phyloP scores from a whole-genome alignment of 768 basidiomycete genomes.

The Boletus edulis region DNA sequence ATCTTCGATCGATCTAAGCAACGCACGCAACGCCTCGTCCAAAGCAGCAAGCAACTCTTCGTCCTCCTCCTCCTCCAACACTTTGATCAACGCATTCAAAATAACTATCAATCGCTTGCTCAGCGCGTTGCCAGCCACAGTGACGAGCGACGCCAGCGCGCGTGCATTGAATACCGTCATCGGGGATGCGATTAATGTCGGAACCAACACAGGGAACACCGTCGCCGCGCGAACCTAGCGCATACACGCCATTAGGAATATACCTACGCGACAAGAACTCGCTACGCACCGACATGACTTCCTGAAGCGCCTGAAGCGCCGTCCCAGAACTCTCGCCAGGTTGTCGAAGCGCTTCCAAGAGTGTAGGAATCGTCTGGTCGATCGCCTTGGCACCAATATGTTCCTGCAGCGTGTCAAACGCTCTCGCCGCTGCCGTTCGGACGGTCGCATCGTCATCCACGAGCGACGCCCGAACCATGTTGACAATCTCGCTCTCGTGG shows the following conservation, averaged over 20 bases:
- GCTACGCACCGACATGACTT: conserved; percentile 83
- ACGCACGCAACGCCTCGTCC: conserved; percentile 68
- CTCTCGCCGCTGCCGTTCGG: conserved; percentile 83
- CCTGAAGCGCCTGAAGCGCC: conserved; percentile 86
- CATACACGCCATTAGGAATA: not conserved
- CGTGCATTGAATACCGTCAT: conserved; percentile 96
- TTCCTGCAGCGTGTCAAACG: conserved; percentile 92
- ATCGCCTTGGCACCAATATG: conserved; percentile 88
- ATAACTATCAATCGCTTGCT: conserved; percentile 81
- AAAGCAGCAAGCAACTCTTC: conserved; percentile 72
- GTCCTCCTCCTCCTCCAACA: conserved; percentile 64
- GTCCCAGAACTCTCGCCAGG: conserved; percentile 95
- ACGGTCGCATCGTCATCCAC: conserved; percentile 88
- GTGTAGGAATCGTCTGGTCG: conserved; percentile 93
- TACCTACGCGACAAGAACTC: not conserved
- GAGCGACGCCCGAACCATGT: conserved; percentile 77
- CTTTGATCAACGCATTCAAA: conserved; percentile 74
- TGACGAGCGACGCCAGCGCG: conserved; percentile 86
- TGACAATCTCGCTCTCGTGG: conserved; percentile 85
- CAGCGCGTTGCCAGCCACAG: conserved; percentile 89
- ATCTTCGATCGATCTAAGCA: conserved; percentile 79
- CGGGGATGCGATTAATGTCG: conserved; percentile 84
- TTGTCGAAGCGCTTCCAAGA: conserved; percentile 89
- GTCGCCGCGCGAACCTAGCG: conserved; percentile 84
- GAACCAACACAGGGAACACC: conserved; percentile 96